These are phyloP conservation scores for Barnettozyma vustinii DNA, from an alignment of 805 yeast genomes.

Conservation along the genomic window DNA sequence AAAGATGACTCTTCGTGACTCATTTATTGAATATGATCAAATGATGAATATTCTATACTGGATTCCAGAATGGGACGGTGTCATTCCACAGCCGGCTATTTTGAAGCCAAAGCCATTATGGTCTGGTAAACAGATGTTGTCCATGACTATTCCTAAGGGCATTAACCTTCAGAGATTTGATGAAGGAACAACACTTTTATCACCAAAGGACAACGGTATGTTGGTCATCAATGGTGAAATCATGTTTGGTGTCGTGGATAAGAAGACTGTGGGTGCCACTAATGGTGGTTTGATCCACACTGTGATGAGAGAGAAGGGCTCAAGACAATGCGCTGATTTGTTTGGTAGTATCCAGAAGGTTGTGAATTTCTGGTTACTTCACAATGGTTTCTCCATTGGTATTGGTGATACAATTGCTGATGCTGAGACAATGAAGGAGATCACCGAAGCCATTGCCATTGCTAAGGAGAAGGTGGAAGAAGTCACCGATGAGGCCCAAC, in stretches of 20 bases:
- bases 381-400: conserved; percentile 97
- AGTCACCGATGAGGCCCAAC: conserved; percentile 88
- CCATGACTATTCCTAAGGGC: conserved; percentile 93
- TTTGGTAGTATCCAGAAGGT: conserved; percentile 93
- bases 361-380: conserved; percentile 93
- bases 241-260: conserved; percentile 96
- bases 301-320: conserved; percentile 96
- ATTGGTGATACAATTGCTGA: conserved; percentile 99
- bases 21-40: conserved; percentile 83
- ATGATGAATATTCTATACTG: conserved; percentile 95
- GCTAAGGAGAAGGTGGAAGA: conserved; percentile 95
- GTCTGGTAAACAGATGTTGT: conserved; percentile 94
- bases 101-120: conserved; percentile 92
- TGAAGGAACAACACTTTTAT: conserved; percentile 73
- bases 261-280: conserved; percentile 97
- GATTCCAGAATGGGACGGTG: conserved; percentile 99
- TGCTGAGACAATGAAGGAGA: conserved; percentile 88
- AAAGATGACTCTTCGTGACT: conserved; percentile 89
- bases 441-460: conserved; percentile 86
- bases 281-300: conserved; percentile 98
- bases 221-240: conserved; percentile 92
- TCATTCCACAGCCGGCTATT: conserved; percentile 92
- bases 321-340: conserved; percentile 79
- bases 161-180: conserved; percentile 92
- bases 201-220: conserved; percentile 96